phyloP scores from a whole-genome alignment of 2,329 filamentous ascomycete species.

The Aspergillus quadricinctus region DNA sequence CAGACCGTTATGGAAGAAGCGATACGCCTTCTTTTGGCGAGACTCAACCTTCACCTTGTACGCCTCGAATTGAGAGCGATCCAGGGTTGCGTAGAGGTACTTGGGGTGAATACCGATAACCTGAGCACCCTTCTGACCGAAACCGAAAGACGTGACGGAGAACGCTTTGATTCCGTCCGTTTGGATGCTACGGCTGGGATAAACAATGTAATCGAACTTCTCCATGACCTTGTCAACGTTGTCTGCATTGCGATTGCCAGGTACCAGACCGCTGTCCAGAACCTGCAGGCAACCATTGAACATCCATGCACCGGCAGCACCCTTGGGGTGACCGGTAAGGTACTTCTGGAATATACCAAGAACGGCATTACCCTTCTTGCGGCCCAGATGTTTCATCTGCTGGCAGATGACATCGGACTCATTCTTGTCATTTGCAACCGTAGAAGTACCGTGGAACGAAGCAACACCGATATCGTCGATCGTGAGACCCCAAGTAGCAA shows the following conservation, averaged over 20 bases:
- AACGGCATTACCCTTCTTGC: conserved; percentile 92
- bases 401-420: conserved; percentile 96
- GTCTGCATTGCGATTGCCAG: conserved; percentile 96
- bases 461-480: conserved; percentile 93
- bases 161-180: conserved; percentile 98
- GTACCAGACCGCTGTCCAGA: conserved; percentile 87
- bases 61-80: conserved; percentile 72
- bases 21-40: conserved; percentile 97
- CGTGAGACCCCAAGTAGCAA: conserved; percentile 96
- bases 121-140: conserved; percentile 98
- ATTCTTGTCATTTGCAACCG: conserved; percentile 99
- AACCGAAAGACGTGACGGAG: conserved; percentile 97
- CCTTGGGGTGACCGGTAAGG: conserved; percentile 97
- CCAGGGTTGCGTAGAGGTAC: conserved; percentile 92
- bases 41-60: conserved; percentile 88
- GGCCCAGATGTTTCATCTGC: conserved; percentile 90
- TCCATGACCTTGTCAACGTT: conserved; percentile 96
- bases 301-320: conserved; percentile 99
- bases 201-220: conserved; percentile 96
- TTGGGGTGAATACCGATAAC: conserved; percentile 95
- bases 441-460: conserved; percentile 98
- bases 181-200: conserved; percentile 90
- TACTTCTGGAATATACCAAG: conserved; percentile 99
- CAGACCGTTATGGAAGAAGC: conserved; percentile 96
- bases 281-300: conserved; percentile 97